These are phyloP conservation scores for Rhododendron vialii DNA, from an alignment of 148 eudicot species.

Conservation along the genomic window DNA sequence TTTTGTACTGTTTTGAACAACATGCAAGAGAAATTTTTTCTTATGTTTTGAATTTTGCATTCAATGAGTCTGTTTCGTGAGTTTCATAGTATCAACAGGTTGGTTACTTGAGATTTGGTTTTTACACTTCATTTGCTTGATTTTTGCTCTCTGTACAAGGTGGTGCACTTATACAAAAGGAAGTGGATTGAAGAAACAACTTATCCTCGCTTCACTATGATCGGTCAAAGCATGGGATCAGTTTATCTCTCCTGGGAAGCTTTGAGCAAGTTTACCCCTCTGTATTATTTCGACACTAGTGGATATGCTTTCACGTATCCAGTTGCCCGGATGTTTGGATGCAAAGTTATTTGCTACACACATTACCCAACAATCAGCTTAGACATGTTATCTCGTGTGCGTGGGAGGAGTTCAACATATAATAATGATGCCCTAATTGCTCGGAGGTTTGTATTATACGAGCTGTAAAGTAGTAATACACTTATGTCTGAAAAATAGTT, in stretches of 20 bases:
- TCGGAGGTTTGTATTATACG: slow-evolving; percentile 52
- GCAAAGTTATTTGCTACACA: slow-evolving; percentile 88
- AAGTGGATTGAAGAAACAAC: slow-evolving; percentile 96
- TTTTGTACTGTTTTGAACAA: neutral
- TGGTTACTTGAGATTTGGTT: slow-evolving; percentile 2
- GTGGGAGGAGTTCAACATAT: slow-evolving; percentile 71
- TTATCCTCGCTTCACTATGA: slow-evolving; percentile 96
- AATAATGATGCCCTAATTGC: slow-evolving; percentile 77
- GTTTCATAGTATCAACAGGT: neutral
- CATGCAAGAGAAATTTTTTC: neutral
- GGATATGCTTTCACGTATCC: slow-evolving; percentile 98
- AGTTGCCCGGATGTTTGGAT: slow-evolving; percentile 82
- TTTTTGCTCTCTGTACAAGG: slow-evolving; percentile 36
- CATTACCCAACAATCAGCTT: slow-evolving; percentile 98
- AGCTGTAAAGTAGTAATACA: neutral
- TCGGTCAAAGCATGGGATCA: slow-evolving; percentile 95
- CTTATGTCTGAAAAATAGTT: neutral
- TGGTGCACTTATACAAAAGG: slow-evolving; percentile 80
- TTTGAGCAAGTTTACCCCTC: slow-evolving; percentile 69
- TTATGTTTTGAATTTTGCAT: neutral
- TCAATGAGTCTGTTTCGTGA: neutral
- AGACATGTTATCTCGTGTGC: slow-evolving; percentile 92
- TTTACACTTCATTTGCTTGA: neutral
- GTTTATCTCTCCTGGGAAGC: slow-evolving; percentile 95
- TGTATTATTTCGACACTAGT: slow-evolving; percentile 85